Base-by-base conservation (phyloP, 2,329 filamentous ascomycete genomes). In the Emericellopsis atlantica region DNA sequence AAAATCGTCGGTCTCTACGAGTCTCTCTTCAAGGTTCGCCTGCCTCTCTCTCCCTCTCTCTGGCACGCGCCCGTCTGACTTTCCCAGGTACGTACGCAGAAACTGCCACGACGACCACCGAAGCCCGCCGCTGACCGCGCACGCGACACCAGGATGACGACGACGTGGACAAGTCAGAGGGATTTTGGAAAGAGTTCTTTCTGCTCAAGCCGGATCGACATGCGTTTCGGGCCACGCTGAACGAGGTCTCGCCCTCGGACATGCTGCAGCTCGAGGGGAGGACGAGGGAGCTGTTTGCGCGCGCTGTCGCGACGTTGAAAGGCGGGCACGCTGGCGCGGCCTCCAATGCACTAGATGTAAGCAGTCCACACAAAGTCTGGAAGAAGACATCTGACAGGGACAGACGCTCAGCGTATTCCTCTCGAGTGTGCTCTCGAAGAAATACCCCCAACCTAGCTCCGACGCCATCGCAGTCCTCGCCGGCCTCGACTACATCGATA, bases 151-250 rank as follows among this genome's bases (percentile, higher is more conserved):
- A 84, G 64, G 76, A 81, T 48, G 74, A 79, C 41, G 73, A 83
- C 45, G 74, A 78, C 44, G 61, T 67, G 41, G 81, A 88, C 23
- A 82, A 82, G 46, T 76, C 85, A 1, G 87, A 95, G 45, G 90
- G 88, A 35, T 98, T 95, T 65, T 98, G 92, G 92, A 74, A 78
- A 49, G 92, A 95, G 62, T 88, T 98, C 64, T 98, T 98, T 60
- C 73, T 98, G 32, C 70, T 95, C 44, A 80, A 79, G 47, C 89
- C 90, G 18, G 87, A 95, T 56, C 72, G 76, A 41, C 59, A 69
- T 5, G 74, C 78, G 38, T 66, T 98, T 48, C 74, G 77, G 56
- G 66, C 65, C 39, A 73, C 88, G 37, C 66, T 98, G 45, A 75
- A 79, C 47, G 67, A 72, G n/a, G 66, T 92, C 33, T 72, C 74